Percentiles rank a stretch among this genome's conserved stretches.
These are phyloP conservation scores for Nemania diffusa DNA, from an alignment of 2,329 filamentous ascomycete genomes.

Conservation along the genomic window DNA sequence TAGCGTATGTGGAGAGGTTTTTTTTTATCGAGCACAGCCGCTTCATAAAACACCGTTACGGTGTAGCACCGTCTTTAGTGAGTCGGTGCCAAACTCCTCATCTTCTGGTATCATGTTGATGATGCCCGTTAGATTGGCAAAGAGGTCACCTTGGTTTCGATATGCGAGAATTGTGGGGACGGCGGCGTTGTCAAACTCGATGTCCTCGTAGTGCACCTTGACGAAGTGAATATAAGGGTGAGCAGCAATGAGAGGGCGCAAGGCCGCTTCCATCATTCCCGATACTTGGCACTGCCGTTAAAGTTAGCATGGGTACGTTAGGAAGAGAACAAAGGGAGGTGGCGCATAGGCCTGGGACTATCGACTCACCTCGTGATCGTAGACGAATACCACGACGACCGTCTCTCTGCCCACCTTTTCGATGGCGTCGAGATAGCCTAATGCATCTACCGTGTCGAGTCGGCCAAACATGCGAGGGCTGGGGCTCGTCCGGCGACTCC, in stretches of 20 bases:
- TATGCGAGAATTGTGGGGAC: conserved; percentile 92
- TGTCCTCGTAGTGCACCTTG: conserved; percentile 89
- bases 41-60: conserved; percentile 63
- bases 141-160: conserved; percentile 85
- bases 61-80: conserved; percentile 63
- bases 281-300: conserved; percentile 78
- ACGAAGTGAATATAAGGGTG: conserved; percentile 83
- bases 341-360: background rate
- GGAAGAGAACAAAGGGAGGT: background rate
- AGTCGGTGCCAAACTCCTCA: conserved; percentile 65
- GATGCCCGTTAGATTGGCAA: conserved; percentile 88
- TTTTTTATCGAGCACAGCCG: background rate
- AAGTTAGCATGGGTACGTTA: conserved; percentile 38
- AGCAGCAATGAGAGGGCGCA: conserved; percentile 77
- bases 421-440: conserved; percentile 94
- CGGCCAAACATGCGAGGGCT: conserved; percentile 81
- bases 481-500: conserved; percentile 77
- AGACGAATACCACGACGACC: conserved; percentile 91
- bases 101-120: conserved; percentile 84
- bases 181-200: conserved; percentile 90
- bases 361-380: conserved; percentile 79
- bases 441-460: conserved; percentile 85
- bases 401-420: conserved; percentile 87
- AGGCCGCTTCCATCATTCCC: conserved; percentile 78
- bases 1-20: background rate